phyloP scores from a whole-genome alignment of 495 filamentous ascomycete species.

The Podospora appendiculata region DNA sequence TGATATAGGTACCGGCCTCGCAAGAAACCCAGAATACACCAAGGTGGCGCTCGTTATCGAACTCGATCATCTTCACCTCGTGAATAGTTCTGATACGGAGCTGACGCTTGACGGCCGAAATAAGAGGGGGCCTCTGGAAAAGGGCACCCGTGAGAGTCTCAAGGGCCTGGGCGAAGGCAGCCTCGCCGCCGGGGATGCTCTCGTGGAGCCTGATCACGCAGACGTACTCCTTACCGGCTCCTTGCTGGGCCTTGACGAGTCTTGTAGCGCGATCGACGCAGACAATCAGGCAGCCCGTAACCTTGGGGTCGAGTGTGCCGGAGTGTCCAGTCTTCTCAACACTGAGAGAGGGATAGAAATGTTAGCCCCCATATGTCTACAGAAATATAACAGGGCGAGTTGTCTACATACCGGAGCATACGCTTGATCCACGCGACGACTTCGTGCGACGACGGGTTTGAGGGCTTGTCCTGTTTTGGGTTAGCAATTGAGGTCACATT shows the following conservation, averaged over 20 bases:
- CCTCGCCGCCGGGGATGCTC: conserved; percentile 81
- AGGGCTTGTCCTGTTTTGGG: conserved; percentile 67
- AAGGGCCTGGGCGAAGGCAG: conserved; percentile 80
- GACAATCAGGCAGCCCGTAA: conserved; percentile 85
- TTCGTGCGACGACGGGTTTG: conserved; percentile 95
- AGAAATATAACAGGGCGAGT: neutral
- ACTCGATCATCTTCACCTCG: conserved; percentile 90
- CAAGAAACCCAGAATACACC: conserved; percentile 99
- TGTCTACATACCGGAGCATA: conserved; percentile 64
- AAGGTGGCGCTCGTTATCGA: conserved; percentile 95
- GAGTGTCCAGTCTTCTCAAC: conserved; percentile 97
- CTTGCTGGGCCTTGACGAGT: conserved; percentile 96
- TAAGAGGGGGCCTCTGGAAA: conserved; percentile 94
- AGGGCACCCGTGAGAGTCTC: conserved; percentile 93
- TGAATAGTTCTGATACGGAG: conserved; percentile 95
- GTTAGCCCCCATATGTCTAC: conserved; percentile 11
- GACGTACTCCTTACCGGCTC: conserved; percentile 80
- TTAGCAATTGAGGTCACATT: neutral
- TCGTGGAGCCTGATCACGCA: conserved; percentile 88
- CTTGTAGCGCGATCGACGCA: conserved; percentile 94
- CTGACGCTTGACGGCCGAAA: conserved; percentile 97
- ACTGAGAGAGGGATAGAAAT: conserved; percentile 35
- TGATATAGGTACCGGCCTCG: conserved; percentile 96
- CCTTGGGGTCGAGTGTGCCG: conserved; percentile 84
- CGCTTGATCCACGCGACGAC: conserved; percentile 98